These are phyloP conservation scores for Epithemia pelagica DNA, from an alignment of 108 stramenopile species.

Conservation along the genomic window DNA sequence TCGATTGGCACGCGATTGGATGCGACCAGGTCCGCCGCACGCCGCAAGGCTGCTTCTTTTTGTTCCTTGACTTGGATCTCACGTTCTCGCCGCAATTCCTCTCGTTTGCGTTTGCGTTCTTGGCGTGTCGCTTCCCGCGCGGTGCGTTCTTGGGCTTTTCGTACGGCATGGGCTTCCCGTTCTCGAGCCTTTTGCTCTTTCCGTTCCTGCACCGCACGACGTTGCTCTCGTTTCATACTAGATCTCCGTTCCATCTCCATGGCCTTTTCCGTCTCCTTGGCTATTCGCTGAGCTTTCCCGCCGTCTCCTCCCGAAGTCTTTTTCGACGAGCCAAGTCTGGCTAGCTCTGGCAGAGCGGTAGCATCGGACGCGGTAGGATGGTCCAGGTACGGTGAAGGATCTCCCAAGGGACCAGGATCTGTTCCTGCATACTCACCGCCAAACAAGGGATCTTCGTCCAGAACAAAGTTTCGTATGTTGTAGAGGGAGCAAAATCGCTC, in stretches of 20 bases:
- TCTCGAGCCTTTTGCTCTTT: constrained; percentile 46
- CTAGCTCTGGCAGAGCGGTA: constrained; percentile 13
- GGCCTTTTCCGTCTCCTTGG: constrained; percentile 46
- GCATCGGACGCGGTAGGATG: constrained; percentile 28
- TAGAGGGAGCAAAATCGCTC: constrained; percentile 68
- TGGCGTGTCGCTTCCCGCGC: constrained; percentile 48
- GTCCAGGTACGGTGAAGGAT: constrained; percentile 13
- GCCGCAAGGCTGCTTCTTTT: constrained; percentile 64
- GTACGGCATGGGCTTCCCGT: constrained; percentile 40
- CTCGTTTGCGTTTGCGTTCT: constrained; percentile 49
- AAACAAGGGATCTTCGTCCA: constrained; percentile 15
- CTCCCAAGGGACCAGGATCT: constrained; percentile 4
- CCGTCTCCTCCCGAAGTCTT: constrained; percentile 31
- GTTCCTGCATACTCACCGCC: constrained; percentile 27
- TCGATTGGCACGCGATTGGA: constrained; percentile 72
- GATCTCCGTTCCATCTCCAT: constrained; percentile 39
- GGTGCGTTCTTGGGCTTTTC: constrained; percentile 49
- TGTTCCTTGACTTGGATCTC: constrained; percentile 58
- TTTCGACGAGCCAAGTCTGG: constrained; percentile 4
- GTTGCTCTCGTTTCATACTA: constrained; percentile 34
- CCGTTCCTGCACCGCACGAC: constrained; percentile 39
- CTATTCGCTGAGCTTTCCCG: constrained; percentile 37
- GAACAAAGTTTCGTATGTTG: constrained; percentile 38
- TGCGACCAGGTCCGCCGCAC: constrained; percentile 62
- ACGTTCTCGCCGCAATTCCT: constrained; percentile 48